These are phyloP conservation scores for Daldinia loculata DNA, from an alignment of 495 filamentous ascomycete species.

Conservation along the genomic window DNA sequence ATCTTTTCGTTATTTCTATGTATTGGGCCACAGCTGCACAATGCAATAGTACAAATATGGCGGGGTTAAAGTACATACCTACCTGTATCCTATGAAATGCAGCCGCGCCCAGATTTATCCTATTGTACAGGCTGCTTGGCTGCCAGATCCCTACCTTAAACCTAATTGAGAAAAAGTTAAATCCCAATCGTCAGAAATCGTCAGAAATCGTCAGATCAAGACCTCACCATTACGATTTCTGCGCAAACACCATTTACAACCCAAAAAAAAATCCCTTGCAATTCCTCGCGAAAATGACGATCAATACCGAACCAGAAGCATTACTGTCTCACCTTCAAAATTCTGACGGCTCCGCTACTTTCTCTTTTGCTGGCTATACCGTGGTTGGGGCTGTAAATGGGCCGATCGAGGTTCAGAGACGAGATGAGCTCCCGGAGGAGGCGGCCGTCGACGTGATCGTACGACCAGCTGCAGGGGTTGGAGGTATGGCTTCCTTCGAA, in stretches of 20 bases:
- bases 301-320: slow-evolving; percentile 55
- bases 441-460: slow-evolving; percentile 90
- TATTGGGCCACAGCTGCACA: neutral
- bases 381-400: slow-evolving; percentile 88
- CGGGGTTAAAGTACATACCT: slow-evolving; percentile 7
- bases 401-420: slow-evolving; percentile 86
- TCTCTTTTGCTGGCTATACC: slow-evolving; percentile 78
- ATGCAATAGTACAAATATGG: neutral
- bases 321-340: slow-evolving; percentile 68
- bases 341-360: slow-evolving; percentile 88
- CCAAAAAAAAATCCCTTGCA: neutral
- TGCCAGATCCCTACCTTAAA: slow-evolving; percentile 19
- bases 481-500: slow-evolving; percentile 65
- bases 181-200: slow-evolving; percentile 29
- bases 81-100: slow-evolving; percentile 3
- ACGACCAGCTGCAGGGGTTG: slow-evolving; percentile 83
- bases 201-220: slow-evolving; percentile 20
- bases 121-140: neutral
- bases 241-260: slow-evolving; percentile 3
- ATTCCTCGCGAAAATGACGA: slow-evolving; percentile 51
- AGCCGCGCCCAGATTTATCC: neutral
- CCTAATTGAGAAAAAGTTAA: slow-evolving; percentile 37
- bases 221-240: slow-evolving; percentile 12
- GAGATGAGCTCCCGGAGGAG: slow-evolving; percentile 89
- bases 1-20: neutral